These are phyloP conservation scores for Tulasnella sp. DNA, from an alignment of 768 basidiomycete genomes.

Conservation along the genomic window DNA sequence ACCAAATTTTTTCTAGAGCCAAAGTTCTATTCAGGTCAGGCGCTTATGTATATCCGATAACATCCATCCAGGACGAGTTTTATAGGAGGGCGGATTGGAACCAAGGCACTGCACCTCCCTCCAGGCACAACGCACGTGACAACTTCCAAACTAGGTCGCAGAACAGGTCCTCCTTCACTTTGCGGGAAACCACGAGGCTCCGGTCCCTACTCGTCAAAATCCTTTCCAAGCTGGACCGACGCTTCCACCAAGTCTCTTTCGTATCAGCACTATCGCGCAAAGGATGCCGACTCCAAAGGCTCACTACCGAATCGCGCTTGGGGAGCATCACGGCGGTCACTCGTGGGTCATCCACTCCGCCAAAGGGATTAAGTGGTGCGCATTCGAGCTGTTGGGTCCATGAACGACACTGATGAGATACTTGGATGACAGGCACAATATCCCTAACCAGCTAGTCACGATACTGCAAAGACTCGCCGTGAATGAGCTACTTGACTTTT, in stretches of 20 bases:
- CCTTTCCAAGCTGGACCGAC: background rate
- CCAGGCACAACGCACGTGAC: background rate
- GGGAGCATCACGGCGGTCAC: background rate
- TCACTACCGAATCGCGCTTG: background rate
- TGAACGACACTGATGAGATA: background rate
- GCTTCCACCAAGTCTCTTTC: background rate
- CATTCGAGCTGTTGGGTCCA: background rate
- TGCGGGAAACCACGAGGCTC: background rate
- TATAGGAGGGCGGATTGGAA: too few relatives aligned
- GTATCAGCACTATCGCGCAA: too few relatives aligned
- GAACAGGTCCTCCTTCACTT: background rate
- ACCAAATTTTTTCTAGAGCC: too few relatives aligned
- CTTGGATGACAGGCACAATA: background rate
- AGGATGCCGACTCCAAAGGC: background rate
- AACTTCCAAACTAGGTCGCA: background rate
- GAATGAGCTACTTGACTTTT: background rate
- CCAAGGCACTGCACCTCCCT: background rate
- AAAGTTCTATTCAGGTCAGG: too few relatives aligned
- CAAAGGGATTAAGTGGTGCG: slow-evolving; percentile 2
- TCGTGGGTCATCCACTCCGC: background rate
- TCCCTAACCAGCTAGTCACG: background rate
- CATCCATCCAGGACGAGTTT: too few relatives aligned
- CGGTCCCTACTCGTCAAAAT: background rate
- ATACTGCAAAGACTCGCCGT: background rate
- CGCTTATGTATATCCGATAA: too few relatives aligned